Percentiles rank a stretch among this genome's conserved stretches.
These are phyloP conservation scores for Brassica cretica DNA, from an alignment of 345 rosid species.

Conservation along the genomic window DNA sequence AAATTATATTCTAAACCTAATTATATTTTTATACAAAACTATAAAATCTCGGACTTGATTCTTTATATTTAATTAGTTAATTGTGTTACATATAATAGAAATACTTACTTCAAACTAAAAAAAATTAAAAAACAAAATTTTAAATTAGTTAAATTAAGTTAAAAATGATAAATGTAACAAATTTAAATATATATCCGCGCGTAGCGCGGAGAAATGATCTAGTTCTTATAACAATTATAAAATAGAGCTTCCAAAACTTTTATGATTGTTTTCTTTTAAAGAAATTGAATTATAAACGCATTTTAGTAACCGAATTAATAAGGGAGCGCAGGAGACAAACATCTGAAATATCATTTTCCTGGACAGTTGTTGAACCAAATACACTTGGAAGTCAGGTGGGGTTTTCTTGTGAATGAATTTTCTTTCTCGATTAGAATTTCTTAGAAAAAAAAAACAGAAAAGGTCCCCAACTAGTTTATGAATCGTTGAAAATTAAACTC, in stretches of 20 bases:
- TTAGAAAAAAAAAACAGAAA: neutral
- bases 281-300: neutral
- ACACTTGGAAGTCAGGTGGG: neutral
- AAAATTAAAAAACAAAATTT: too few relatives aligned
- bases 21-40: too few relatives aligned
- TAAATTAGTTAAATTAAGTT: too few relatives aligned
- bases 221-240: neutral
- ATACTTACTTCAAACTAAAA: too few relatives aligned
- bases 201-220: too few relatives aligned
- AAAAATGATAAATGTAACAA: too few relatives aligned
- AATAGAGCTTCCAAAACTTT: neutral
- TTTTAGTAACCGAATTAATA: neutral
- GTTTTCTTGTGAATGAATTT: neutral
- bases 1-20: too few relatives aligned
- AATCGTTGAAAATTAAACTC: constrained; percentile 11
- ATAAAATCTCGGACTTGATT: too few relatives aligned
- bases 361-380: neutral
- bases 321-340: neutral
- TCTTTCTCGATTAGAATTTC: neutral
- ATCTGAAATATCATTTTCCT: neutral
- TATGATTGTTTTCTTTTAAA: neutral
- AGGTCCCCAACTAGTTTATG: constrained; percentile 1
- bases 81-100: too few relatives aligned
- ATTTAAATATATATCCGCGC: too few relatives aligned
- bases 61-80: too few relatives aligned